phyloP scores from a whole-genome alignment of 1,284 basidiomycete species.

The Mycosarcoma mackinlayi region DNA sequence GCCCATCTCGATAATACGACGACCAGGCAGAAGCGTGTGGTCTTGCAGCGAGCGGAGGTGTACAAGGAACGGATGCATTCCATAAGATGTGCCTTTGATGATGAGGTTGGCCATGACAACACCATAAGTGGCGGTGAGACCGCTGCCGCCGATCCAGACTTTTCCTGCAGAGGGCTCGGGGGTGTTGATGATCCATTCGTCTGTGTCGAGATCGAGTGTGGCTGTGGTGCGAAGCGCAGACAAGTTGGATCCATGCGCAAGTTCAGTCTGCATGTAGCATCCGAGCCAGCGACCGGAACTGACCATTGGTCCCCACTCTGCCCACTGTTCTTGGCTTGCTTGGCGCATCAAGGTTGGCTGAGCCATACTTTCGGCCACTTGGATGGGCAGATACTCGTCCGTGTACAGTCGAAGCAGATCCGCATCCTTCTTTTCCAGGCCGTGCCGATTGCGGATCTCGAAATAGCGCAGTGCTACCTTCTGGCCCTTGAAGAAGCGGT shows the following conservation, averaged over 20 bases:
- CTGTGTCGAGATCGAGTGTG: conserved; percentile 35
- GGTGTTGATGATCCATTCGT: conserved; percentile 54
- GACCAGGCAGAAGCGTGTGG: conserved; percentile 49
- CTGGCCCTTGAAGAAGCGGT: conserved; percentile 54
- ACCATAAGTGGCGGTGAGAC: conserved; percentile 56
- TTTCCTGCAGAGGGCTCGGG: conserved; percentile 53
- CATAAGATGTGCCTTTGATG: conserved; percentile 46
- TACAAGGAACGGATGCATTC: conserved; percentile 62
- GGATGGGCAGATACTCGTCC: conserved; percentile 57
- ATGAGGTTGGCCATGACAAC: conserved; percentile 57
- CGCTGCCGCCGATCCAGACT: conserved; percentile 56
- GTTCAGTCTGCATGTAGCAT: conserved; percentile 61
- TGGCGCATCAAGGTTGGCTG: conserved; percentile 56
- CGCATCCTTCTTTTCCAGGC: conserved; percentile 54
- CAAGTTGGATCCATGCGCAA: conserved; percentile 57
- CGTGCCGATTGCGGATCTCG: conserved; percentile 52
- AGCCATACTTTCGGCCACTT: conserved; percentile 58
- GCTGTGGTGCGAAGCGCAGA: conserved; percentile 55
- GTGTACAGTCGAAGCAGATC: conserved; percentile 53
- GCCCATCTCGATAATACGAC: conserved; percentile 54
- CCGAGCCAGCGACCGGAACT: conserved; percentile 48
- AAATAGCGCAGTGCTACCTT: conserved; percentile 53
- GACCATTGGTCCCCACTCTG: conserved; percentile 48
- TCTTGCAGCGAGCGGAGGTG: conserved; percentile 50
- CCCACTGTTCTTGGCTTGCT: conserved; percentile 52